These are phyloP conservation scores for Kokia cookei DNA, from an alignment of 441 rosid species.

Conservation along the genomic window DNA sequence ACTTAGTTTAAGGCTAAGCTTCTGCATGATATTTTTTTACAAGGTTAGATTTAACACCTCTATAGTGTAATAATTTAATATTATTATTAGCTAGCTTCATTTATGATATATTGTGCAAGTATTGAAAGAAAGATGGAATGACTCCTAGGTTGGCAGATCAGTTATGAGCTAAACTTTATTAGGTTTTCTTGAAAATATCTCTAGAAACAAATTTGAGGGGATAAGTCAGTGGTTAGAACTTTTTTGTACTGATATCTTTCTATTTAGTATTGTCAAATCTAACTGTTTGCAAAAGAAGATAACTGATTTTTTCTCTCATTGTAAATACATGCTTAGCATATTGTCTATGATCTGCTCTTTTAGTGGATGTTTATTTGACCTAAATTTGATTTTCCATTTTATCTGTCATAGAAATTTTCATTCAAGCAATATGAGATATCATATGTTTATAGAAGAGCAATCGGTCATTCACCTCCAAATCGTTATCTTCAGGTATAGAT, in stretches of 20 bases:
- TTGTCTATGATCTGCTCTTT: neutral
- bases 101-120: neutral
- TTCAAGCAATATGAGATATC: slow-evolving; percentile 87
- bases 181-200: neutral
- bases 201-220: neutral
- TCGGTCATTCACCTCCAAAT: slow-evolving; percentile 97
- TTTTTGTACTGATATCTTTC: neutral
- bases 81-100: neutral
- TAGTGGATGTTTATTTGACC: slow-evolving; percentile 3
- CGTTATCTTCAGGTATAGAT: slow-evolving; percentile 71
- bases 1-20: neutral
- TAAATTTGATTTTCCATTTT: slow-evolving; percentile 1
- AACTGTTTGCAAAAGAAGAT: neutral
- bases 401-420: slow-evolving; percentile 61
- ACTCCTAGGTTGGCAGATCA: neutral
- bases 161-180: neutral
- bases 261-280: neutral
- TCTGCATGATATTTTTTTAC: neutral
- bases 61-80: neutral
- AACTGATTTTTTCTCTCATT: neutral
- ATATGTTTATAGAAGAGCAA: slow-evolving; percentile 77
- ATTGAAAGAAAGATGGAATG: neutral
- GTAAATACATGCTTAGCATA: neutral
- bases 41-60: neutral
- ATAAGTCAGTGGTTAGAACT: neutral